Base-by-base conservation (phyloP, 768 basidiomycete genomes). In the Termitomyces sp. region DNA sequence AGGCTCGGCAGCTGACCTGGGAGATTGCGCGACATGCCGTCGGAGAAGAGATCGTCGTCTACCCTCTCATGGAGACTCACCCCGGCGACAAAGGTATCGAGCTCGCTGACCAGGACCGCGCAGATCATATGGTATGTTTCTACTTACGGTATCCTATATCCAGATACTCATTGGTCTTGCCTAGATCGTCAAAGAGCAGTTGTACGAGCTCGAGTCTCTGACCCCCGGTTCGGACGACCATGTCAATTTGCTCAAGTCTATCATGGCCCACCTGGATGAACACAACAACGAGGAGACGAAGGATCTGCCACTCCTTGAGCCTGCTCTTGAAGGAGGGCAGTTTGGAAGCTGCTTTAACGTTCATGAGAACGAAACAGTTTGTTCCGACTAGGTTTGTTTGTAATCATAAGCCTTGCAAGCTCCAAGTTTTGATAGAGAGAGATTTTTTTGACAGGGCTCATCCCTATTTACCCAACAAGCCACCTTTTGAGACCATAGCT, bases 21-120 rank as follows among this genome's bases (percentile, higher is more conserved):
- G 83, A 84, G 68, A 72, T 86, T 40, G 84, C 83, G 1, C 76
- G 83, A 0, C 85, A 86, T 58, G 81, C 84, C 4, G 79, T 81
- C 7, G 83, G 79, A 14, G 85, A 87, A 66, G 86, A 88, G 66
- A 77, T 86, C 39, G 74, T 87, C 37, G 80, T 86, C 0, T 87
- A 87, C 62, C 85, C 85, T 14, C 74, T 85, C 46, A 79, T 86
- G 75, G 84, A 86, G 64, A 73, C 78, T 57, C 73, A 81, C 54
- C 77, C 86, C 55, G 85, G 85, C 5, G 69, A 70, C 2, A 65
- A 81, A 61, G 86, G 85, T 4, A 67, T 68, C 46, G 54, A 76
- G 43, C 75, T 86, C 18, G 79, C 85, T 0, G 77, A 84, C 59
- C 70, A 81, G 33, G 86, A 87, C 65, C 75, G 83, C 13, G 73